Percentiles rank a stretch among this genome's conserved stretches.
Conservation (phyloP, 163 green algal genomes). For the Scenedesmus sp. region DNA sequence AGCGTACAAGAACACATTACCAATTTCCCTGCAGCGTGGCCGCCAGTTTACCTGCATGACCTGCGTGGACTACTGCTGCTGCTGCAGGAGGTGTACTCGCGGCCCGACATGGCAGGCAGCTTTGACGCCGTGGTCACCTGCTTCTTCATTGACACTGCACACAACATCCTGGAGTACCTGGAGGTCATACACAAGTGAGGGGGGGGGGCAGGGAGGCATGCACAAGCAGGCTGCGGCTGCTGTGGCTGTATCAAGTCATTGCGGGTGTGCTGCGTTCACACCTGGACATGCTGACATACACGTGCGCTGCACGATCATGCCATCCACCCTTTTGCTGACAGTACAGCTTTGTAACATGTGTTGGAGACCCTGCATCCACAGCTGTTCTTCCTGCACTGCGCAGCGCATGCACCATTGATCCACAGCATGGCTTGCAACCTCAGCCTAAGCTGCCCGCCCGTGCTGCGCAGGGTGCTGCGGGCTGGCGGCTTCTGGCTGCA, state of each 20-base stretch:
- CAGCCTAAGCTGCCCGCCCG: too few relatives aligned
- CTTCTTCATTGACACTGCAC: constrained; percentile 99
- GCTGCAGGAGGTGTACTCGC: constrained; percentile 88
- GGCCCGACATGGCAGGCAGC: constrained; percentile 56
- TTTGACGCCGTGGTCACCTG: constrained; percentile 95
- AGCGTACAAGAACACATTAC: too few relatives aligned
- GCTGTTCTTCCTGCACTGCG: background rate
- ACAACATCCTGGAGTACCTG: constrained; percentile 97
- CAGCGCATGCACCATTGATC: too few relatives aligned
- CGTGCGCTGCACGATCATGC: background rate
- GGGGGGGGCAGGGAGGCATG: background rate
- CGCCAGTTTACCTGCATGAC: background rate
- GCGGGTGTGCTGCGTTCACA: too few relatives aligned
- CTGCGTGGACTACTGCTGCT: background rate
- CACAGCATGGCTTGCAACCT: background rate
- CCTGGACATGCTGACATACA: too few relatives aligned
- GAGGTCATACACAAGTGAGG: constrained; percentile 75
- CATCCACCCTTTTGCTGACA: background rate
- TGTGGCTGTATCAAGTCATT: too few relatives aligned
- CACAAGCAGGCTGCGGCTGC: background rate
- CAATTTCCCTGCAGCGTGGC: too few relatives aligned
- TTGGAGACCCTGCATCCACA: background rate
- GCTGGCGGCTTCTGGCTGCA: constrained; percentile 92
- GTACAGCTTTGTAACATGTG: too few relatives aligned
- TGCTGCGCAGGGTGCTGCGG: constrained; percentile 52